These are phyloP conservation scores for Boletus subcaerulescens DNA, from an alignment of 768 basidiomycete genomes.

Conservation along the genomic window DNA sequence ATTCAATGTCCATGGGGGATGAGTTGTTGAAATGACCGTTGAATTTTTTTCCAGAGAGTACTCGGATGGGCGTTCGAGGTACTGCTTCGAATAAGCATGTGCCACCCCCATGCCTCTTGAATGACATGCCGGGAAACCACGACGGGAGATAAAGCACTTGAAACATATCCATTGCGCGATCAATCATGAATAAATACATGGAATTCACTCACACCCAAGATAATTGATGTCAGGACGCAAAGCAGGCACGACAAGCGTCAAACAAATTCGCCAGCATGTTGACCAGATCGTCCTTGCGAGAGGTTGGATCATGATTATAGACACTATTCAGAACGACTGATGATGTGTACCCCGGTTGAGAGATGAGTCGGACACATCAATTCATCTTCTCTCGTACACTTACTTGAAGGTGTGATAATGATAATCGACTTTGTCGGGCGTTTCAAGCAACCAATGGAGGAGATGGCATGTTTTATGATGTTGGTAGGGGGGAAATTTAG, in stretches of 20 bases:
- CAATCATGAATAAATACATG: neutral
- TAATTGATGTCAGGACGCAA: neutral
- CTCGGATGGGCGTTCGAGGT: neutral
- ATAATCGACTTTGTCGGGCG: too few species aligned
- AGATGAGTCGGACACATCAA: too few species aligned
- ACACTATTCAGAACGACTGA: neutral
- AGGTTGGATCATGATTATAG: neutral
- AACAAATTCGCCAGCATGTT: neutral
- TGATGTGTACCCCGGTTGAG: neutral
- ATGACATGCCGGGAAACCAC: neutral
- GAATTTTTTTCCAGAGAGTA: neutral
- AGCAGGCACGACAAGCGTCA: neutral
- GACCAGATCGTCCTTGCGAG: neutral
- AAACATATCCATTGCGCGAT: neutral
- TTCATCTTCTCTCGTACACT: too few species aligned
- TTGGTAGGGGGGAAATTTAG: too few species aligned
- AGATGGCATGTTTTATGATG: too few species aligned
- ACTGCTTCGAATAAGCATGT: neutral
- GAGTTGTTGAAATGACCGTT: too few species aligned
- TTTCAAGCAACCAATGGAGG: too few species aligned
- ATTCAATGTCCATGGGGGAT: neutral
- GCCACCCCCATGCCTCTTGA: neutral
- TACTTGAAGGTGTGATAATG: too few species aligned
- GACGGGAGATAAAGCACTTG: neutral
- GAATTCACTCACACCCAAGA: neutral